Percentiles rank a stretch among this genome's conserved stretches.
phyloP scores from a whole-genome alignment of 805 yeast genomes.

The Candida arabinofermentans region DNA sequence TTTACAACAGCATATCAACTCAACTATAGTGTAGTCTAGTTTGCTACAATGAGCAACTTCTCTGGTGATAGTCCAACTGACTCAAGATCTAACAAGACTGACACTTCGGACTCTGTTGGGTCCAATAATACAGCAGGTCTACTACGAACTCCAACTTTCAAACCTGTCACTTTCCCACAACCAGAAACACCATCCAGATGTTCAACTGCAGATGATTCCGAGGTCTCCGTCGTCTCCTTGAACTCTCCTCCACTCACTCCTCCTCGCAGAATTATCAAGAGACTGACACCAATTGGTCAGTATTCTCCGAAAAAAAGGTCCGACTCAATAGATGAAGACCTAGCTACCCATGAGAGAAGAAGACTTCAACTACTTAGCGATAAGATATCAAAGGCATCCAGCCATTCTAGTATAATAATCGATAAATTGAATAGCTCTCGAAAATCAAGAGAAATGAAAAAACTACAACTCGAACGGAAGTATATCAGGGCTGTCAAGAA shows the following conservation, averaged over 20 bases:
- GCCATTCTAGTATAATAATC: constrained; percentile 9
- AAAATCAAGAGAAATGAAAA: constrained; percentile 4
- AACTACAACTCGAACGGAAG: constrained; percentile 9
- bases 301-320: constrained; percentile 16
- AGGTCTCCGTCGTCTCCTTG: neutral
- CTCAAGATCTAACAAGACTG: neutral
- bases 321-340: constrained; percentile 14
- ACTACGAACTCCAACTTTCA: neutral
- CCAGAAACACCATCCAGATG: neutral
- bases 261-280: constrained; percentile 18
- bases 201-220: neutral
- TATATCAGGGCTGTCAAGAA: constrained; percentile 15
- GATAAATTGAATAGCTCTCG: constrained; percentile 6
- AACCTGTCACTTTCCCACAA: neutral
- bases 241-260: constrained; percentile 23
- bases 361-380: constrained; percentile 14
- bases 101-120: neutral
- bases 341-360: constrained; percentile 14
- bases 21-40: no score
- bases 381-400: constrained; percentile 6
- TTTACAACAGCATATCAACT: no score
- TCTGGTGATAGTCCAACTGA: neutral
- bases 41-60: neutral
- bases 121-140: neutral
- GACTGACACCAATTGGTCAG: constrained; percentile 23